Base-by-base conservation (phyloP, 306 rosid species). In the Vigna nakashimae region DNA sequence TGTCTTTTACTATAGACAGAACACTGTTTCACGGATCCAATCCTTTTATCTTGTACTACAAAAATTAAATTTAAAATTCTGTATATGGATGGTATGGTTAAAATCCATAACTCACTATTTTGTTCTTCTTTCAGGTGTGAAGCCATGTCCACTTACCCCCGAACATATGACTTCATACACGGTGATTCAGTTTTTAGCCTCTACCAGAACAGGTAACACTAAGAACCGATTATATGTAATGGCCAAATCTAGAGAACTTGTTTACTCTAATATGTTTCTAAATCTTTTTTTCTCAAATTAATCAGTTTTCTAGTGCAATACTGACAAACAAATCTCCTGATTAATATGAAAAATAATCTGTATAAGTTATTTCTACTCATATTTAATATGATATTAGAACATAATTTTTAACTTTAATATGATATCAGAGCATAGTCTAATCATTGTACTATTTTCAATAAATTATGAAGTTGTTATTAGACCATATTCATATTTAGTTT, bases 101-200 rank as follows among this genome's bases (percentile, higher is more conserved):
- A 40, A 49, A 66, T 28, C 64, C 34, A 74, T n/a, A 34, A 20
- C 77, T 69, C 45, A 66, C 76, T n/a, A 46, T 15, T 50, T 26
- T 78, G 75, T 48, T 80, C 72, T 75, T 42, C 7, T 82, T 11
- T 56, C 75, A 94, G 97, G 97, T 91, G 99, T 71, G 99, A 95
- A 85, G 97, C 99, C 50, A 91, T 92, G 97, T 92, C 99, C 24
- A 92, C 97, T n/a, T 95, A 92, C 62, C 97, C 99, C 16, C 77
- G 96, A 85, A 89, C 98, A 14, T 91, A 95, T 42, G 99, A 95
- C 84, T 95, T 95, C 86, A 88, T 95, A 65, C 99, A 95, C 66
- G 96, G 94, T 16, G 96, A 91, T 80, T 88, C 94, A 24, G 73
- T 94, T 74, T 90, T 94, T 58, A 88, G 83, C 82, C 93, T 92